Conservation (phyloP, 1,284 basidiomycete genomes). For the Ceratobasidium sp. region DNA sequence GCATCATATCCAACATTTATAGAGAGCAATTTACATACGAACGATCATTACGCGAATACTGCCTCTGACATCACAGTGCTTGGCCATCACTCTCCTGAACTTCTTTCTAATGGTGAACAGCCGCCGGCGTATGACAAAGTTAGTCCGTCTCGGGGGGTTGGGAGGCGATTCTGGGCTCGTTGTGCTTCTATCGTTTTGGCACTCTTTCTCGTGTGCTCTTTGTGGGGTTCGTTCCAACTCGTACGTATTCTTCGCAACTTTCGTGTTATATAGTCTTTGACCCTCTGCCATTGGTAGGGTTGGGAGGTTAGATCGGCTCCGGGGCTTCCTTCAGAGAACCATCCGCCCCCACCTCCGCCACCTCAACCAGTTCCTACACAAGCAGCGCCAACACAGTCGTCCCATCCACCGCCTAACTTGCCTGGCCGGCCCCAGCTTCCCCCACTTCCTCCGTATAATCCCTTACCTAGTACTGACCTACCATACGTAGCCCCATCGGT, state of each 20-base stretch:
- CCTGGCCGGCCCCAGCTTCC: not conserved
- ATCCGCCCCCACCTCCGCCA: not conserved
- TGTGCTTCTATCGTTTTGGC: not conserved
- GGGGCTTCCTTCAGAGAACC: not conserved
- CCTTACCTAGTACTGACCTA: not conserved
- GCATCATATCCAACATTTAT: conserved; percentile 18
- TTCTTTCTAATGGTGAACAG: not conserved
- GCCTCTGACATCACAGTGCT: not conserved
- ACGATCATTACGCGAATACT: not conserved
- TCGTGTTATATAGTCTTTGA: not conserved
- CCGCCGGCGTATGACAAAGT: conserved; percentile 20
- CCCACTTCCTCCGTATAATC: not conserved
- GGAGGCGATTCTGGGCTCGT: conserved; percentile 9
- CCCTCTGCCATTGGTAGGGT: not conserved
- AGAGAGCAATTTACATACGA: not conserved
- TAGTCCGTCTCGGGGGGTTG: not conserved
- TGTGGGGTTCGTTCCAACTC: not conserved
- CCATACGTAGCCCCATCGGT: not conserved
- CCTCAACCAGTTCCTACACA: not conserved
- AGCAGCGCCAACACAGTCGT: not conserved
- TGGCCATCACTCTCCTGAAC: not conserved
- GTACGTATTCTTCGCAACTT: not conserved
- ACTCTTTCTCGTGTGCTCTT: not conserved
- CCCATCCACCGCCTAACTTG: not conserved
- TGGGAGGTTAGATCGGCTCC: not conserved